phyloP scores from a whole-genome alignment of 2,329 filamentous ascomycete genomes.

The Aspergillus sp. region DNA sequence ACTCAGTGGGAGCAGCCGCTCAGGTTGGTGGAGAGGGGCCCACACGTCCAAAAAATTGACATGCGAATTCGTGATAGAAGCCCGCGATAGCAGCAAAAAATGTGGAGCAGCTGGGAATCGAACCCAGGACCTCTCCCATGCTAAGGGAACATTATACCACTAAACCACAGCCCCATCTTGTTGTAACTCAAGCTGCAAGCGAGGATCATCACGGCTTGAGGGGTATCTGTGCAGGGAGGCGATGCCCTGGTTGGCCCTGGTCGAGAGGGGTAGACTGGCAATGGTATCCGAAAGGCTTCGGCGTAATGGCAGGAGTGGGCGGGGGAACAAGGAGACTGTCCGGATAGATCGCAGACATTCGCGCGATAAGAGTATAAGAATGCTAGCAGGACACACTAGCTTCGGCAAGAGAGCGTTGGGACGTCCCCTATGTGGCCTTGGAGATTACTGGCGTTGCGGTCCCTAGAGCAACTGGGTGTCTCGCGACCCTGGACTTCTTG shows the following conservation, averaged over 20 bases:
- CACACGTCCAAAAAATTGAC: too few relatives aligned
- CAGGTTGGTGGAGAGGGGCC: too few relatives aligned
- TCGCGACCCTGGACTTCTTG: not conserved
- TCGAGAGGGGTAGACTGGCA: not conserved
- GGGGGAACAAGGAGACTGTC: not conserved
- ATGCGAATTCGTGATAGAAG: too few relatives aligned
- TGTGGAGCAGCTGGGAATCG: slow-evolving; percentile 19
- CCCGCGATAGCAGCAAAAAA: too few relatives aligned
- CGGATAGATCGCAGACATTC: not conserved
- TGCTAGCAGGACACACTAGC: not conserved
- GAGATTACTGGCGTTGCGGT: not conserved
- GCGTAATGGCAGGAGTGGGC: not conserved
- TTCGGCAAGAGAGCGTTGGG: not conserved
- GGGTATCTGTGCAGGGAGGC: not conserved
- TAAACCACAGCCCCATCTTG: slow-evolving; percentile 17
- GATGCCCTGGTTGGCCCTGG: not conserved
- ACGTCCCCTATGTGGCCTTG: not conserved
- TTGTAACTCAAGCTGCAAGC: not conserved
- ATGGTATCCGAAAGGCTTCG: not conserved
- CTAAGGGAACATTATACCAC: slow-evolving; percentile 20
- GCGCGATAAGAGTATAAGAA: not conserved
- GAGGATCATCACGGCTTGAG: not conserved
- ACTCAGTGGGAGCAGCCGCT: too few relatives aligned
- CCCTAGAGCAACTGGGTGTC: not conserved
- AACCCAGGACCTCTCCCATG: slow-evolving; percentile 19